Conservation (phyloP, 2,329 filamentous ascomycete species). For the Thyridium curvatum region DNA sequence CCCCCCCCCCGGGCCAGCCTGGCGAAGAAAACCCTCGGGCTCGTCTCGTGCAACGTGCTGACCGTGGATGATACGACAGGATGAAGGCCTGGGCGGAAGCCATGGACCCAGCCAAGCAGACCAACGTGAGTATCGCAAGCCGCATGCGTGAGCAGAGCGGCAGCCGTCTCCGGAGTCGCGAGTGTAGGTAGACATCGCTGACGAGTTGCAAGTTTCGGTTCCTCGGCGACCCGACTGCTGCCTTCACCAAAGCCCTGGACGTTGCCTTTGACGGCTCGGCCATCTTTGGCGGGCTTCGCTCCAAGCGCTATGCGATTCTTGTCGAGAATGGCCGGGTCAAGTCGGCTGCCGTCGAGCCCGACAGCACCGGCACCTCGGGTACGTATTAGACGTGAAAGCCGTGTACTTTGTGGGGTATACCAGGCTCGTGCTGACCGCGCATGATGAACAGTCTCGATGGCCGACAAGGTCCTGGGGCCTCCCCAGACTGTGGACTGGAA, state of each 20-base stretch:
- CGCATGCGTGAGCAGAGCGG: background rate
- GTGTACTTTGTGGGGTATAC: too few relatives aligned
- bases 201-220: conserved; percentile 64
- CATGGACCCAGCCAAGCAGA: conserved; percentile 68
- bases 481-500: background rate
- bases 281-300: conserved; percentile 75
- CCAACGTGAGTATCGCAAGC: conserved; percentile 56
- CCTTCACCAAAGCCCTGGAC: conserved; percentile 79
- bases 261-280: conserved; percentile 72
- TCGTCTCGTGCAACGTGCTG: background rate
- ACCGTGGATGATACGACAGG: conserved; percentile 35
- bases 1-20: too few relatives aligned
- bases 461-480: conserved; percentile 39
- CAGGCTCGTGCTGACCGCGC: too few relatives aligned
- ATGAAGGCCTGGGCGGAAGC: conserved; percentile 84
- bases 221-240: conserved; percentile 72
- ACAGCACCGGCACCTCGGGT: conserved; percentile 65
- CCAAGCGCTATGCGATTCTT: conserved; percentile 83
- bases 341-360: conserved; percentile 75
- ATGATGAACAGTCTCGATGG: conserved; percentile 36
- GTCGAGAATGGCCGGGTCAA: conserved; percentile 82
- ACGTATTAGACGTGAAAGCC: too few relatives aligned
- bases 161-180: background rate
- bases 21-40: conserved; percentile 1
- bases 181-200: background rate